A percentile compares a stretch with the other conserved stretches of the same genome.
Conservation (phyloP, 176 grass and related monocot genomes). For the Musa schizocarpa region DNA sequence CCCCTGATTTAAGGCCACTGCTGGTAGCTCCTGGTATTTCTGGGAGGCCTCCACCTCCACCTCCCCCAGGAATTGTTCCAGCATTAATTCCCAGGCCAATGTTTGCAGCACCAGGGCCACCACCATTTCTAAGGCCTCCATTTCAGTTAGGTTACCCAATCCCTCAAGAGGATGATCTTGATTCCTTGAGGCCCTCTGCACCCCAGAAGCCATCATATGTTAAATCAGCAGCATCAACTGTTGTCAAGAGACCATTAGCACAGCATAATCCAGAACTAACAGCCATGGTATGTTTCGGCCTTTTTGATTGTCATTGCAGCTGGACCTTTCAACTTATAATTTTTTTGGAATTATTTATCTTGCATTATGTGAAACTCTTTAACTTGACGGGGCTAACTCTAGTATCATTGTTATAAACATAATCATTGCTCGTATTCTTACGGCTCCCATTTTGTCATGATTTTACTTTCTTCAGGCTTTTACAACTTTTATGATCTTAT, state of each 20-base stretch:
- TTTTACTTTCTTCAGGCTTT: no score
- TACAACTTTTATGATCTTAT: no score
- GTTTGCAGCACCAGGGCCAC: conserved; percentile 62
- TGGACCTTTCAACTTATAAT: no score
- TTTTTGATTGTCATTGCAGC: background rate
- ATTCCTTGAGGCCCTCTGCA: conserved; percentile 44
- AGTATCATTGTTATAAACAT: no score
- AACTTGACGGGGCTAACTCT: no score
- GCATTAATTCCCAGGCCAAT: conserved; percentile 51
- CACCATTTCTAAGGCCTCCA: conserved; percentile 44
- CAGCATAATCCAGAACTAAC: conserved; percentile 95
- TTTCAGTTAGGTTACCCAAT: conserved; percentile 36
- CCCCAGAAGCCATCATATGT: conserved; percentile 95
- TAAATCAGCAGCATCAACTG: conserved; percentile 89
- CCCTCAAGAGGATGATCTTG: conserved; percentile 45
- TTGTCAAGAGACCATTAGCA: conserved; percentile 92
- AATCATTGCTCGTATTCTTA: no score
- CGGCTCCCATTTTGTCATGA: no score
- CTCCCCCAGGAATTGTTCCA: conserved; percentile 54
- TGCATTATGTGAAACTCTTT: no score
- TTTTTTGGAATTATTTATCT: no score
- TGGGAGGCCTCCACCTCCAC: conserved; percentile 52
- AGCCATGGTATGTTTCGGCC: conserved; percentile 59
- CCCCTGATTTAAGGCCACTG: conserved; percentile 58
- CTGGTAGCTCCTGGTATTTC: conserved; percentile 55